Evolutionary conservation across 139 green algal species (phyloP).

Genomic region (Chlamydomonas sp.): DNA sequence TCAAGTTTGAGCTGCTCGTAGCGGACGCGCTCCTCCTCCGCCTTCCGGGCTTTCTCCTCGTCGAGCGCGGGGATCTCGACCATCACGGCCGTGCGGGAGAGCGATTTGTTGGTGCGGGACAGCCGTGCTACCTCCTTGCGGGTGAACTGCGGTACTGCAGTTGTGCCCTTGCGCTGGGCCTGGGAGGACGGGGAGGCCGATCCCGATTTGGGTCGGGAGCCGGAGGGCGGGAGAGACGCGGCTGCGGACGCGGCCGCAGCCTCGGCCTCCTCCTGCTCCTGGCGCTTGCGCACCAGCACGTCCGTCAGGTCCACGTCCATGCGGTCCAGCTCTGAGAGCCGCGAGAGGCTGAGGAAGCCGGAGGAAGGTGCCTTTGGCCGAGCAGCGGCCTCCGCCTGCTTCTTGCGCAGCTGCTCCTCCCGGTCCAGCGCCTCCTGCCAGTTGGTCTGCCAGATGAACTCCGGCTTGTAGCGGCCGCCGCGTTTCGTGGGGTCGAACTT

Average conservation of each 20-base stretch:
- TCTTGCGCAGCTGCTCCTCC: conserved; percentile 44
- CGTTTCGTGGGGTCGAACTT: conserved; percentile 69
- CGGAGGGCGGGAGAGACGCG: background rate
- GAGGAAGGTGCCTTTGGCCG: background rate
- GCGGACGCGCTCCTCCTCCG: conserved; percentile 41
- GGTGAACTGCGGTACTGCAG: conserved; percentile 12
- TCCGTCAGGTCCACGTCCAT: conserved; percentile 77
- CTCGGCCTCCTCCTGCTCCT: background rate
- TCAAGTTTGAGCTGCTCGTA: conserved; percentile 63
- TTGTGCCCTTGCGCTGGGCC: background rate
- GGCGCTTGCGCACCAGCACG: conserved; percentile 45
- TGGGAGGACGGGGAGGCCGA: background rate
- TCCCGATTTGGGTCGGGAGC: background rate
- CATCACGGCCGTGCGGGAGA: background rate
- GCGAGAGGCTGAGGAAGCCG: conserved; percentile 62
- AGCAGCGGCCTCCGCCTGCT: conserved; percentile 37
- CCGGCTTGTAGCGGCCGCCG: conserved; percentile 74
- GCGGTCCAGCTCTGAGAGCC: conserved; percentile 63
- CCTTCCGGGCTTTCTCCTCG: conserved; percentile 4
- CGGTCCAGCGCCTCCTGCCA: conserved; percentile 66
- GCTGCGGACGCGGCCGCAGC: conserved; percentile 1
- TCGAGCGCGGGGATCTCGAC: conserved; percentile 19
- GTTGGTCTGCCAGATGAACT: conserved; percentile 93
- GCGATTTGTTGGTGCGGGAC: conserved; percentile 18
- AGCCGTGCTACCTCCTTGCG: conserved; percentile 29